Conservation (phyloP, 2,329 filamentous ascomycete genomes). For the Zasmidium citrigriseum region DNA sequence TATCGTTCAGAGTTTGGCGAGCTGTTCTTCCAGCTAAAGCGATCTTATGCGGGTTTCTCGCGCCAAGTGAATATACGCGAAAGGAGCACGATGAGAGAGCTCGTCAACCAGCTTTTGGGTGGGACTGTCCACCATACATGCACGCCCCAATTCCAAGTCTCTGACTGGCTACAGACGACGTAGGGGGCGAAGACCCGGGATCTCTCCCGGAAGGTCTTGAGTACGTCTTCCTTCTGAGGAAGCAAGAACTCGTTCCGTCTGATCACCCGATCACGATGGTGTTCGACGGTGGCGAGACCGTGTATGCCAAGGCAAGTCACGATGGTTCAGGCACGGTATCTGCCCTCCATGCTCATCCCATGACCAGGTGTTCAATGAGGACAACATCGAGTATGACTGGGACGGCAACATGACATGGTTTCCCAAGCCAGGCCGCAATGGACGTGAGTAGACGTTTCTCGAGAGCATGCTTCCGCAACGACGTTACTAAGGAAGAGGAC, state of each 20-base stretch:
- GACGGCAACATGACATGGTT: neutral
- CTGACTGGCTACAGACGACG: neutral
- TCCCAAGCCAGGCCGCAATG: neutral
- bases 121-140: neutral
- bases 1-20: neutral
- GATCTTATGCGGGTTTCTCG: neutral
- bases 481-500: no score
- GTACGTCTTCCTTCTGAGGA: neutral
- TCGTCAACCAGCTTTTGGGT: neutral
- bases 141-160: neutral
- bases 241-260: neutral
- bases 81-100: neutral
- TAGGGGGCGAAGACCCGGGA: neutral
- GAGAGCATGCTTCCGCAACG: no score
- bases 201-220: neutral
- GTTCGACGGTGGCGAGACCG: neutral
- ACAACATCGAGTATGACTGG: neutral
- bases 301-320: neutral
- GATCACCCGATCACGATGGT: neutral
- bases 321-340: no score
- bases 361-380: neutral
- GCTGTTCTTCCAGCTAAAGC: neutral
- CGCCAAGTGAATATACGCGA: neutral
- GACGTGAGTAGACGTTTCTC: neutral
- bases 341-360: no score